phyloP scores from a whole-genome alignment of 106 monocot genomes.

The Gastrodia elata region DNA sequence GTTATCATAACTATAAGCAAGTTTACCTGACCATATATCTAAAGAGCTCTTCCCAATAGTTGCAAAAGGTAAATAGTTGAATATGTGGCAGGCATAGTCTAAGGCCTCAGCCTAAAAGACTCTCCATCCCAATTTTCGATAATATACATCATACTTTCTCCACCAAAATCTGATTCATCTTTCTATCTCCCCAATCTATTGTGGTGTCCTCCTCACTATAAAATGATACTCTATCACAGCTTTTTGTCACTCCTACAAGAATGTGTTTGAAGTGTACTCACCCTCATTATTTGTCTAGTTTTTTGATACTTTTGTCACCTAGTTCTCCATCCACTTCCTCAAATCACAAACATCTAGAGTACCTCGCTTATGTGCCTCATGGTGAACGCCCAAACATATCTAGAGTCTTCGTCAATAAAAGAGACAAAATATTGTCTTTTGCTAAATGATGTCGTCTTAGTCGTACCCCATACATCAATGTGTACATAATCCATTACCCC shows the following conservation, averaged over 20 bases:
- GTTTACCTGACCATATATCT: background rate
- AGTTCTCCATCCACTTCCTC: background rate
- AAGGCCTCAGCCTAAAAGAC: background rate
- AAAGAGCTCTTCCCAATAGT: background rate
- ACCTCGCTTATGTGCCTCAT: background rate
- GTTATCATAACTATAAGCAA: background rate
- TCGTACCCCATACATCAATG: background rate
- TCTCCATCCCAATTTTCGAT: no score
- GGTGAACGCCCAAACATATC: slow-evolving; percentile 1
- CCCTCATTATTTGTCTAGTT: background rate
- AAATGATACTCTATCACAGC: background rate
- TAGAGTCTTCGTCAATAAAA: background rate
- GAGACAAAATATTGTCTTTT: background rate
- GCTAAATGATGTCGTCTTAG: background rate
- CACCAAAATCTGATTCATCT: background rate
- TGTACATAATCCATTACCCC: background rate
- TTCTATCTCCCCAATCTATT: background rate
- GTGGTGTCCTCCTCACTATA: no score
- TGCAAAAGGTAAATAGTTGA: background rate
- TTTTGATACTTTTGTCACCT: background rate
- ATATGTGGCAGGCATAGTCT: background rate
- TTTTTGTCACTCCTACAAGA: background rate
- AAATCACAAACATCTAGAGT: background rate
- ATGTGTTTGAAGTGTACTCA: background rate
- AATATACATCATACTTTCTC: no score